phyloP scores from a whole-genome alignment of 108 stramenopile species.

The Schizochytrium sp. region DNA sequence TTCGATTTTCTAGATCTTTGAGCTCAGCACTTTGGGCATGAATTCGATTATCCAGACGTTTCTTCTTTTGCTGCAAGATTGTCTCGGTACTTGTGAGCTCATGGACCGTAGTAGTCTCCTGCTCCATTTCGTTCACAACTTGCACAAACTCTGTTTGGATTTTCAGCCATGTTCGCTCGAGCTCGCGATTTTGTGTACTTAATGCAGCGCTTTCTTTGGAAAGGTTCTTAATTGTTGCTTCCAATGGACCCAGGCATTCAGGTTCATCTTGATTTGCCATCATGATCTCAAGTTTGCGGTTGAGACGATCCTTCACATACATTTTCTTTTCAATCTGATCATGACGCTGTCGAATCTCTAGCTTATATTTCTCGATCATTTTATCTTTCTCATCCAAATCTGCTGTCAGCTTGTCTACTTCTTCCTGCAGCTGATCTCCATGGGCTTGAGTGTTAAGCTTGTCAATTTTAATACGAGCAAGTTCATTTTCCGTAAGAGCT shows the following conservation, averaged over 20 bases:
- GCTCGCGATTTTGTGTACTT: conserved; percentile 61
- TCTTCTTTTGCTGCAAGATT: conserved; percentile 78
- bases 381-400: conserved; percentile 75
- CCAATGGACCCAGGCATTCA: conserved; percentile 83
- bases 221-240: conserved; percentile 82
- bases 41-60: conserved; percentile 76
- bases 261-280: conserved; percentile 76
- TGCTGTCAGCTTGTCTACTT: conserved; percentile 66
- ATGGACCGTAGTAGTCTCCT: conserved; percentile 73
- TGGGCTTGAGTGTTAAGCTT: conserved; percentile 80
- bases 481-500: conserved; percentile 79
- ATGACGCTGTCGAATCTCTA: conserved; percentile 83
- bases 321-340: conserved; percentile 89
- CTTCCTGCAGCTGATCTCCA: conserved; percentile 77
- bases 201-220: conserved; percentile 77
- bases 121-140: conserved; percentile 74
- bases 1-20: conserved; percentile 72
- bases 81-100: conserved; percentile 75
- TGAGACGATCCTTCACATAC: conserved; percentile 80
- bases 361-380: conserved; percentile 79
- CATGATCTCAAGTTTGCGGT: conserved; percentile 85
- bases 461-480: conserved; percentile 81
- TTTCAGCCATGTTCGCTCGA: conserved; percentile 81
- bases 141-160: conserved; percentile 81
- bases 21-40: conserved; percentile 74